Percentiles rank a stretch among this genome's conserved stretches.
Evolutionary conservation across 768 basidiomycete species (phyloP).

Genomic region (Leccinum disarticulatum): DNA sequence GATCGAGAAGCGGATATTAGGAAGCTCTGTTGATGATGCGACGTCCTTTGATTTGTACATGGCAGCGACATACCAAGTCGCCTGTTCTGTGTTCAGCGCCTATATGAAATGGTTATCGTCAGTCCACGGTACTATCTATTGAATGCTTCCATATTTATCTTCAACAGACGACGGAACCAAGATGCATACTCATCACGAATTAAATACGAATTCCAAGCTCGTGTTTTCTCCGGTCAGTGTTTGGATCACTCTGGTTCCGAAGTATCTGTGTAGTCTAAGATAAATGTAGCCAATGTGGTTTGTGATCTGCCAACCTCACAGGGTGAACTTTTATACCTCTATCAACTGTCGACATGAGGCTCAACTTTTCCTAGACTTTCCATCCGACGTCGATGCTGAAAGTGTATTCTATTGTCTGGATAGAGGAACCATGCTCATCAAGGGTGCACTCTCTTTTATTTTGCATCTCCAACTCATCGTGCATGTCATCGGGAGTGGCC

Average conservation of each 20-base stretch:
- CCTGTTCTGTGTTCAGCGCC: conserved; percentile 18
- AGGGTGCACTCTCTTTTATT: conserved; percentile 16
- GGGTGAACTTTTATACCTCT: conserved; percentile 6
- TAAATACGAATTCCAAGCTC: conserved; percentile 21
- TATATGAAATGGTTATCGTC: conserved; percentile 20
- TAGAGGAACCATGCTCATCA: conserved; percentile 8
- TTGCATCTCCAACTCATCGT: conserved; percentile 24
- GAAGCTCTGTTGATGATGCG: neutral
- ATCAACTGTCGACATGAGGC: neutral
- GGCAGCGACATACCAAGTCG: conserved; percentile 13
- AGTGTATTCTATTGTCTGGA: conserved; percentile 15
- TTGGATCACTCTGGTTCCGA: neutral
- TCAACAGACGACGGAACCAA: conserved; percentile 4
- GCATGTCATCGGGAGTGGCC: conserved; percentile 15
- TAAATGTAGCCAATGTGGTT: conserved; percentile 15
- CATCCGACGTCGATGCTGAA: neutral
- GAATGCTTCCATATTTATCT: neutral
- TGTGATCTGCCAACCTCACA: conserved; percentile 25
- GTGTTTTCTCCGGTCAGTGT: conserved; percentile 19
- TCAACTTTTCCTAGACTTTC: conserved; percentile 8
- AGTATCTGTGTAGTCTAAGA: neutral
- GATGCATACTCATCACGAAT: conserved; percentile 17
- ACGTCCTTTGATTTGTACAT: conserved; percentile 8
- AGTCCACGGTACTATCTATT: conserved; percentile 1
- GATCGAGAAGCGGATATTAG: conserved; percentile 23